phyloP scores from a whole-genome alignment of 2,329 filamentous ascomycete species.

The Sphaerulina musiva region DNA sequence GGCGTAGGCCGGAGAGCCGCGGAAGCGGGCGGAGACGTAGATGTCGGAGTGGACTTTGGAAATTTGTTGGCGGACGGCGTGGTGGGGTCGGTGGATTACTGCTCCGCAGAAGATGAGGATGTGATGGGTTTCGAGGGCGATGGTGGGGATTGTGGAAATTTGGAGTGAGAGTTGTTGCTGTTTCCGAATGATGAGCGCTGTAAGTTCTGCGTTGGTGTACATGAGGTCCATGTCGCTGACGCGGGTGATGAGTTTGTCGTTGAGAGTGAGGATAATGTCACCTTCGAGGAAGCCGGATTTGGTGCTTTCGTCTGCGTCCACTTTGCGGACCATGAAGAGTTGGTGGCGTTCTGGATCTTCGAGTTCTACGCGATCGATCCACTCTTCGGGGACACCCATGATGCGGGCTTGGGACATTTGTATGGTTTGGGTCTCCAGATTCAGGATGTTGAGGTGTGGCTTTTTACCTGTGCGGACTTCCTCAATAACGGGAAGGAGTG shows the following conservation, averaged over 20 bases:
- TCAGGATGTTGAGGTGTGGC: slow-evolving; percentile 81
- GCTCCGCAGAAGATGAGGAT: slow-evolving; percentile 94
- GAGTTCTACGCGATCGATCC: slow-evolving; percentile 83
- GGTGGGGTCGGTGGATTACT: slow-evolving; percentile 85
- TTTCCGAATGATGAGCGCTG: slow-evolving; percentile 80
- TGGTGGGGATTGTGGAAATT: slow-evolving; percentile 77
- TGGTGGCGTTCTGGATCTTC: slow-evolving; percentile 91
- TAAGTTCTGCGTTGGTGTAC: slow-evolving; percentile 80
- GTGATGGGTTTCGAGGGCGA: slow-evolving; percentile 85
- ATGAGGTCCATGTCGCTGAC: slow-evolving; percentile 92
- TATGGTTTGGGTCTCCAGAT: slow-evolving; percentile 88
- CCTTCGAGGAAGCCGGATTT: slow-evolving; percentile 64
- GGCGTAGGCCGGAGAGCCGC: slow-evolving; percentile 77
- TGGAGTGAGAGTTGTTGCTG: slow-evolving; percentile 70
- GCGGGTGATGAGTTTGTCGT: slow-evolving; percentile 84
- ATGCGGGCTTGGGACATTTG: slow-evolving; percentile 95
- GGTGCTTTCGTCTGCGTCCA: slow-evolving; percentile 51
- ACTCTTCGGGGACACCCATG: slow-evolving; percentile 93
- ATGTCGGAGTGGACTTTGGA: slow-evolving; percentile 93
- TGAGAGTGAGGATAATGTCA: slow-evolving; percentile 85
- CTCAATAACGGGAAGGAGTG: slow-evolving; percentile 78
- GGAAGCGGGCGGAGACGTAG: slow-evolving; percentile 81
- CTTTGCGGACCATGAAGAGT: slow-evolving; percentile 96
- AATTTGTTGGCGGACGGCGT: slow-evolving; percentile 95
- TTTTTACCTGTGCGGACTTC: slow-evolving; percentile 74